Base-by-base conservation (phyloP, 345 rosid species). In the Anastatica hierochuntica region DNA sequence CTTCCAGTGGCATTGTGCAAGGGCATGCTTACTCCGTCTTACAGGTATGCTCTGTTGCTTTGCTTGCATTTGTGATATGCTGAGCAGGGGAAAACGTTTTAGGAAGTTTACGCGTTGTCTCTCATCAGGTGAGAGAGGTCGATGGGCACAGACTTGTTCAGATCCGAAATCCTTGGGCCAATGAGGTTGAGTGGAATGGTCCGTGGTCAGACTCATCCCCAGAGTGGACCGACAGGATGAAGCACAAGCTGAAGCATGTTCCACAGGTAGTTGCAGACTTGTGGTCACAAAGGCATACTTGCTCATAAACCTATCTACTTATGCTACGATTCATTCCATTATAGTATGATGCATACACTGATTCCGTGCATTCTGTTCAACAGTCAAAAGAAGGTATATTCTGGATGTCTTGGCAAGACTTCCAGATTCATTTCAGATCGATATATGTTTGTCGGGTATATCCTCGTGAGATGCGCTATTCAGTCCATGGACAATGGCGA, bases 331-430 rank as follows among this genome's bases (percentile, higher is more conserved):
- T 58, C 11, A n/a, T 33, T 31, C 1, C 29, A 34, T 18, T 43
- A 8, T 33, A 12, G 11, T 57, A 34, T n/a, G n/a, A n/a, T n/a
- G n/a, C n/a, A n/a, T n/a, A n/a, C n/a, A n/a, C 67, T 68, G 51
- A 56, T 48, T 55, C 63, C 42, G 14, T 60, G 35, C 26, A 16
- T 60, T 60, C 10, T 58, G 10, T 76, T 67, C 47, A 70, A 75
- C 95, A 94, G 99, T 81, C 99, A 47, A 88, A 79, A 59, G 95
- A 94, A 61, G 99, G 99, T 50, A 94, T 94, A 69, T 94, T 94
- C 76, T 94, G 99, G 99, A 94, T 94, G 99, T 88, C 92, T 26
- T 94, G 99, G 99, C 97, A 94, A 88, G 99, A 94, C 64, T 94
- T 94, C 54, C 99, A 94, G 75, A 88, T 94, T 66, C 99, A 94